Conservation (phyloP, 2,329 filamentous ascomycete genomes). For the Trichoderma oligosporum region DNA sequence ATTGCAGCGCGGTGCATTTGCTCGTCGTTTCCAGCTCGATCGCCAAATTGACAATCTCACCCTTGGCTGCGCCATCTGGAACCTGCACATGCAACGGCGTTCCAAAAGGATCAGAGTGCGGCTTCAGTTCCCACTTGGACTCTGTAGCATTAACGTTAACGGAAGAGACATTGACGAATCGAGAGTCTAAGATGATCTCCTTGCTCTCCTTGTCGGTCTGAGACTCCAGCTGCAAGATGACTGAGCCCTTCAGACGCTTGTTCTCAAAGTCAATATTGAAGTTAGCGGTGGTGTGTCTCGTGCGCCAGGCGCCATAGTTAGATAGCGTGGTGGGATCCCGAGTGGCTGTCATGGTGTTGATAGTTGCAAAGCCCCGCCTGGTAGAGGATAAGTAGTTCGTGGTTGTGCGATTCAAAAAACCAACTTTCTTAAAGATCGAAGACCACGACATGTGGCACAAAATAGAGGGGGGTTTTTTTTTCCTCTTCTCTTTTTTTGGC, state of each 20-base stretch:
- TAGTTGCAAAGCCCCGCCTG: conserved; percentile 29
- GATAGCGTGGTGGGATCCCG: conserved; percentile 87
- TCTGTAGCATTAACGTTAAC: conserved; percentile 66
- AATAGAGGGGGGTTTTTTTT: too few species aligned
- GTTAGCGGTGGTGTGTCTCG: conserved; percentile 75
- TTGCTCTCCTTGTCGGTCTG: conserved; percentile 68
- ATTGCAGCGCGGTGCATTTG: conserved; percentile 88
- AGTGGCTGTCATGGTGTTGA: conserved; percentile 30
- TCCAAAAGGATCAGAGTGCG: conserved; percentile 69
- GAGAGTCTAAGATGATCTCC: conserved; percentile 86
- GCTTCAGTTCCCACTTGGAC: conserved; percentile 65
- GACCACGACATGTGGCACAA: conserved; percentile 25
- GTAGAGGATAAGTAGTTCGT: not conserved
- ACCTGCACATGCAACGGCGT: conserved; percentile 65
- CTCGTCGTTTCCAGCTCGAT: conserved; percentile 78
- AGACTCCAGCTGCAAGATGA: conserved; percentile 72
- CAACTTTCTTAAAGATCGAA: conserved; percentile 21
- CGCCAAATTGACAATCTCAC: conserved; percentile 51
- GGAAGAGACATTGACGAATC: conserved; percentile 67
- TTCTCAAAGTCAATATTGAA: conserved; percentile 80
- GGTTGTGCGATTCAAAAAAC: conserved; percentile 14
- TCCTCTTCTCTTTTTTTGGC: conserved; percentile 1
- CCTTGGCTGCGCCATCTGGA: conserved; percentile 51
- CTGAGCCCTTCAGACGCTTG: conserved; percentile 72
- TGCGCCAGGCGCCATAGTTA: conserved; percentile 87